Conservation (phyloP, 2,329 filamentous ascomycete species). For the Monosporascus sp. region DNA sequence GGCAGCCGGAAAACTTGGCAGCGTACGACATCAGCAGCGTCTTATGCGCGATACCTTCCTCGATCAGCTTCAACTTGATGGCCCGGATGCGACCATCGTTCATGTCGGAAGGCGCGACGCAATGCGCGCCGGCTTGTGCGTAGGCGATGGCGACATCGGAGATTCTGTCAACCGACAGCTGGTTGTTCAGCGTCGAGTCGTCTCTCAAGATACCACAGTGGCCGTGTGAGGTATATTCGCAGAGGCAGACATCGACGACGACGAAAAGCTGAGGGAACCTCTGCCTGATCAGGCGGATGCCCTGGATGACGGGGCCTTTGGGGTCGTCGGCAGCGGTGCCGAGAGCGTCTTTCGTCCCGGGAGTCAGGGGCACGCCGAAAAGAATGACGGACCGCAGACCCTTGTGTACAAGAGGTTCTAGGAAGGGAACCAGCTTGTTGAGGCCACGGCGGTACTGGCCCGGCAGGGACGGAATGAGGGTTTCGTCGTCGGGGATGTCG, state of each 20-base stretch:
- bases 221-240: slow-evolving; percentile 97
- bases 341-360: slow-evolving; percentile 80
- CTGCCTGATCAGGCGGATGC: slow-evolving; percentile 77
- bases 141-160: slow-evolving; percentile 98
- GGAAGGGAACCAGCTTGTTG: slow-evolving; percentile 78
- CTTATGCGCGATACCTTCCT: slow-evolving; percentile 86
- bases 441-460: slow-evolving; percentile 85
- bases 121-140: slow-evolving; percentile 91
- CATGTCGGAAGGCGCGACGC: slow-evolving; percentile 97
- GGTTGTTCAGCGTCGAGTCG: slow-evolving; percentile 89
- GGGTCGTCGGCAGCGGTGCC: slow-evolving; percentile 92
- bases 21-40: slow-evolving; percentile 96
- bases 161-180: slow-evolving; percentile 87
- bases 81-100: slow-evolving; percentile 96
- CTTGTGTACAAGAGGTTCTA: slow-evolving; percentile 82
- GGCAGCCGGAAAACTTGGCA: slow-evolving; percentile 92
- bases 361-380: slow-evolving; percentile 84
- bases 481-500: slow-evolving; percentile 89
- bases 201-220: slow-evolving; percentile 95
- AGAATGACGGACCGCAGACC: slow-evolving; percentile 90
- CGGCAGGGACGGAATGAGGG: slow-evolving; percentile 82
- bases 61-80: slow-evolving; percentile 96
- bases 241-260: slow-evolving; percentile 88
- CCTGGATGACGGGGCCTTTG: slow-evolving; percentile 81
- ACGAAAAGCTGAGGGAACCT: slow-evolving; percentile 90